Evolutionary conservation across 2,329 filamentous ascomycete genomes (phyloP).

Genomic region (Dryadomyces quercivorus): DNA sequence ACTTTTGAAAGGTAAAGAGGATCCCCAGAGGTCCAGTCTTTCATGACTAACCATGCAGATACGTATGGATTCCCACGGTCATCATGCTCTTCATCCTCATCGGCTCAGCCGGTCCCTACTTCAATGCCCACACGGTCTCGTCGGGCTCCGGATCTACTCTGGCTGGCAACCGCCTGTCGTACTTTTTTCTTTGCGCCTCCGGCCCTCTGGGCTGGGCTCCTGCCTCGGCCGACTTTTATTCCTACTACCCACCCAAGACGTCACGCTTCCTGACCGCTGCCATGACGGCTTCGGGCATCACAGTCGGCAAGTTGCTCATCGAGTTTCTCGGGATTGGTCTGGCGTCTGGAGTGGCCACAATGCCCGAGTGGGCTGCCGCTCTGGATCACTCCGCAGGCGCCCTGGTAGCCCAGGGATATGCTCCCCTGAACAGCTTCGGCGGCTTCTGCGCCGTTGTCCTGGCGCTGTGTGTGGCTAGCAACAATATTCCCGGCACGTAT

Average conservation of each 20-base stretch:
- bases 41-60: conserved; percentile 22
- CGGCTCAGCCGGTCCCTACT: conserved; percentile 47
- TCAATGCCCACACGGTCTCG: conserved; percentile 40
- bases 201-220: conserved; percentile 52
- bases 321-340: conserved; percentile 51
- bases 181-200: conserved; percentile 57
- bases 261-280: conserved; percentile 32
- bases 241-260: conserved; percentile 29
- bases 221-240: conserved; percentile 52
- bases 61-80: conserved; percentile 52
- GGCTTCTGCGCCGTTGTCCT: conserved; percentile 55
- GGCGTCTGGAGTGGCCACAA: conserved; percentile 40
- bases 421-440: conserved; percentile 47
- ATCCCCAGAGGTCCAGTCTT: neutral
- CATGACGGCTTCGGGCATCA: conserved; percentile 44
- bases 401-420: conserved; percentile 50
- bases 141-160: conserved; percentile 36
- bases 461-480: conserved; percentile 51
- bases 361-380: conserved; percentile 41
- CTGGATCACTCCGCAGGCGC: conserved; percentile 49
- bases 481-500: conserved; percentile 54
- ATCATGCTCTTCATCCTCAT: conserved; percentile 48
- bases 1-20: conserved; percentile 45
- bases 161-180: conserved; percentile 48
- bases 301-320: conserved; percentile 46